Base-by-base conservation (phyloP, 1,284 basidiomycete genomes). In the Mycosarcoma mackinlayi region DNA sequence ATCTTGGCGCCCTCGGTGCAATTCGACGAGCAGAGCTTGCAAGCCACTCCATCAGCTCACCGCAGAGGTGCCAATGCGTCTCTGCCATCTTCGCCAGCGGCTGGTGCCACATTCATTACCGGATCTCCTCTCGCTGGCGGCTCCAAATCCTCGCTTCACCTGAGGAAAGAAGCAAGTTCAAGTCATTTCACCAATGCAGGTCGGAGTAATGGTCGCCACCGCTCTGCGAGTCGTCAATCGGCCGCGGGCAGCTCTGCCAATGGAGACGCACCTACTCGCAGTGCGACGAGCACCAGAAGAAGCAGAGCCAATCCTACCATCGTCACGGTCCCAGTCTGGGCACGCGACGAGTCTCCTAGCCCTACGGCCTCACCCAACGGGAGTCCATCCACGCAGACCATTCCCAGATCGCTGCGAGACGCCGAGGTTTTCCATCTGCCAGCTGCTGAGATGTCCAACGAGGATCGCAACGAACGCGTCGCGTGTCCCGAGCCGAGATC, bases 261-360 rank as follows among this genome's bases (percentile, higher is more conserved):
- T 25, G 23, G 30, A 9, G 33, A 46, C 6, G 45, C 23, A 11
- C 46, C 54, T 14, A 45, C 51, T 41, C 55, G 51, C 18, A 49
- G 25, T n/a, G 56, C 30, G 1, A 52, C 40, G 1, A 51, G 48
- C 8, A 42, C 51, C 1, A 59, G 50, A 24, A 44, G 61, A 16
- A 65, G 67, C 31, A 46, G 40, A 33, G 61, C 67, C n/a, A 70
- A 70, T 31, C 61, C 61, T 14, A 56, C 48, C 34, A 62, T 73
- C 42, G 54, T 68, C 50, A 73, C 70, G 8, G 57, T 68, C 1
- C 70, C 70, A 0, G 57, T 66, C 6, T 75, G 73, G 73, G 73
- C 73, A 23, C 57, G 73, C 16, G 70, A 75, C 24, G 70, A 75
- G 30, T 65, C 61, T 25, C 65, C 65, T 0, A 73, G 65, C 50